A percentile compares a stretch with the other conserved stretches of the same genome.
These are phyloP conservation scores for Solanum bukasovii DNA, from an alignment of 257 asterid species.

Conservation along the genomic window DNA sequence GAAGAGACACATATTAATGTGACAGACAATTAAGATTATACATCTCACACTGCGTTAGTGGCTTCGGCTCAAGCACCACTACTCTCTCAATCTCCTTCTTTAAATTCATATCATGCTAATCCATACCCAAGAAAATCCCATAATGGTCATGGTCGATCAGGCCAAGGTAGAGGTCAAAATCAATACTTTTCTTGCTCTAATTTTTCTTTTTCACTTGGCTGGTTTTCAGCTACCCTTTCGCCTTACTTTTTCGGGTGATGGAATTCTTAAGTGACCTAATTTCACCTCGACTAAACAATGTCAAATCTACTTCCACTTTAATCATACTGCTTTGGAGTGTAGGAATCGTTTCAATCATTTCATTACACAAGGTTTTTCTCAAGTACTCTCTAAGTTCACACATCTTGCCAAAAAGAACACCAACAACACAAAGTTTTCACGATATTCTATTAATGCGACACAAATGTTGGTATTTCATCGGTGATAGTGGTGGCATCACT, in stretches of 20 bases:
- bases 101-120: background rate
- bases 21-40: background rate
- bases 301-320: background rate
- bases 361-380: background rate
- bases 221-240: background rate
- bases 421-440: background rate
- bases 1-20: background rate
- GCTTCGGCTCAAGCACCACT: background rate
- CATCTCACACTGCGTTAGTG: background rate
- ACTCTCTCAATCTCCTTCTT: background rate
- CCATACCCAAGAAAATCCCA: background rate
- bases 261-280: background rate
- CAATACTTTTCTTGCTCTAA: background rate
- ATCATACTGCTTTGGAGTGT: background rate
- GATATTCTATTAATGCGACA: background rate
- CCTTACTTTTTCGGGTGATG: background rate
- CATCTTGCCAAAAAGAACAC: background rate
- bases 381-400: background rate
- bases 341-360: background rate
- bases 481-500: conserved; percentile 53
- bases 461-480: conserved; percentile 19
- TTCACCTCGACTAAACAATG: background rate
- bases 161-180: background rate
- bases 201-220: background rate
- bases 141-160: background rate